These are phyloP conservation scores for Protomyces gravidus DNA, from an alignment of 1,139 yeast genomes.

Conservation along the genomic window DNA sequence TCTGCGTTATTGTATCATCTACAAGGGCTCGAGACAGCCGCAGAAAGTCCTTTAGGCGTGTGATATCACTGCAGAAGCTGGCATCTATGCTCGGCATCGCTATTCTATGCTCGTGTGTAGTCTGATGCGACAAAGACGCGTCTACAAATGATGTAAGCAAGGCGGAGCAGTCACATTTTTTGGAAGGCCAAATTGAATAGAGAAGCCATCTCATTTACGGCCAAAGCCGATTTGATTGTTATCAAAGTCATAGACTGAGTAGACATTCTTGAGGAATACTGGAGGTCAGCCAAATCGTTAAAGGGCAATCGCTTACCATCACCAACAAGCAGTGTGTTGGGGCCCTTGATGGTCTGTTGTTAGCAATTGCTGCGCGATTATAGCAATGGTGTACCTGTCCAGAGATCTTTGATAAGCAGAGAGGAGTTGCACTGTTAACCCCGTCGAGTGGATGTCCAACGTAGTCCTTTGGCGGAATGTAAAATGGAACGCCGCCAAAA, in stretches of 20 bases:
- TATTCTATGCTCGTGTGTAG: too few species aligned
- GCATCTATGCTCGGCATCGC: too few species aligned
- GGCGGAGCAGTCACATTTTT: too few species aligned
- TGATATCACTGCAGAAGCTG: constrained; percentile 10
- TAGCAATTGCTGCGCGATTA: background rate
- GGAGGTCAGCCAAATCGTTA: background rate
- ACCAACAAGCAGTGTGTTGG: constrained; percentile 51
- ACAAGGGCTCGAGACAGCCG: constrained; percentile 13
- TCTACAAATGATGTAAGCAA: too few species aligned
- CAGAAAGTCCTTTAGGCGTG: constrained; percentile 19
- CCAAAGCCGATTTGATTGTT: constrained; percentile 54
- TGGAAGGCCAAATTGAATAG: too few species aligned
- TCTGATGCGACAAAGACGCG: too few species aligned
- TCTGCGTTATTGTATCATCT: constrained; percentile 19
- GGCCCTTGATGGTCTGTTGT: constrained; percentile 36
- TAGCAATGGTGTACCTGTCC: constrained; percentile 41
- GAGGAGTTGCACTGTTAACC: constrained; percentile 41
- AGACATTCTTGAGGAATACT: constrained; percentile 54
- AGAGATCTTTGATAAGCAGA: constrained; percentile 65
- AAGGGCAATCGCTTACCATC: constrained; percentile 38
- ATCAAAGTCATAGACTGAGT: constrained; percentile 57
- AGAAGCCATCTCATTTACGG: too few species aligned
- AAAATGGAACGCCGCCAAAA: constrained; percentile 48
- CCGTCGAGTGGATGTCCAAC: constrained; percentile 49
- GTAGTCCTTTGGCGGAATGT: constrained; percentile 48